Conservation (phyloP, 106 monocot species). For the Dioscorea alata region DNA sequence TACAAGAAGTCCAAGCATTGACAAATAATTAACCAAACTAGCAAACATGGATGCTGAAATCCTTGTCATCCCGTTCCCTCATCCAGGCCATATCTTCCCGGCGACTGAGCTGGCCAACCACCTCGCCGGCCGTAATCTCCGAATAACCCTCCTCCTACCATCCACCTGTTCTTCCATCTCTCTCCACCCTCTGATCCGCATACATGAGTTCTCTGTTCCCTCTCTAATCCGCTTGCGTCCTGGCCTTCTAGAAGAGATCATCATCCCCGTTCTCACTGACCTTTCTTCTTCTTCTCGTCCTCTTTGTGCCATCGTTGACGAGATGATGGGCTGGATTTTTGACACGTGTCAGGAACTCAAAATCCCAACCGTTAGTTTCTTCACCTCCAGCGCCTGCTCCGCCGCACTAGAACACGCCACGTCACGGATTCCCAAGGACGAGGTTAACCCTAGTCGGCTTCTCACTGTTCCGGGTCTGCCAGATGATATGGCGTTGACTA, state of each 20-base stretch:
- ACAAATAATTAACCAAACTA: too few relatives aligned
- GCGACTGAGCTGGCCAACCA: constrained; percentile 43
- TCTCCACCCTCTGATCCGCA: constrained; percentile 14
- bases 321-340: constrained; percentile 19
- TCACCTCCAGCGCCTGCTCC: constrained; percentile 52
- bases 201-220: background rate
- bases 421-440: background rate
- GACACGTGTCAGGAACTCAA: background rate
- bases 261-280: constrained; percentile 8
- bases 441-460: background rate
- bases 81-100: constrained; percentile 45
- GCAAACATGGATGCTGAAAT: background rate
- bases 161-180: constrained; percentile 2
- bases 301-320: constrained; percentile 36
- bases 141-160: constrained; percentile 31
- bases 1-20: too few relatives aligned
- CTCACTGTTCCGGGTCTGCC: constrained; percentile 23
- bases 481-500: constrained; percentile 18
- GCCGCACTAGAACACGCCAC: constrained; percentile 25
- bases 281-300: constrained; percentile 1
- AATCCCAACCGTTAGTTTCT: constrained; percentile 34
- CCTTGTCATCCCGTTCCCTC: constrained; percentile 36
- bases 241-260: background rate
- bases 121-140: constrained; percentile 26
- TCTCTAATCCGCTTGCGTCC: background rate